Conservation (phyloP, 1,284 basidiomycete genomes). For the Ceratobasidium sp. region DNA sequence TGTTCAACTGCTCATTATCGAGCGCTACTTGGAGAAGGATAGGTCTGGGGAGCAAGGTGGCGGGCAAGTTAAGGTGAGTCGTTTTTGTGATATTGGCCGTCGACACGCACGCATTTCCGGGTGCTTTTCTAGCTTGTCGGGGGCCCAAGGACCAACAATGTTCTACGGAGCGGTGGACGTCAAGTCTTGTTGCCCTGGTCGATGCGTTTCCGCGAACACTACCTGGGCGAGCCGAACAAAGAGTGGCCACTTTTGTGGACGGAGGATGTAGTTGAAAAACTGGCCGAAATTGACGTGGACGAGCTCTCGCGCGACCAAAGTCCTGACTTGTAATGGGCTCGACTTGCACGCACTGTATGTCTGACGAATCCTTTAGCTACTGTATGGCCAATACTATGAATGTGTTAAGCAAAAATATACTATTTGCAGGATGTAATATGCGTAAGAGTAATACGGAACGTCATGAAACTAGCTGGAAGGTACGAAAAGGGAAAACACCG, state of each 20-base stretch:
- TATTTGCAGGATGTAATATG: conserved; percentile 45
- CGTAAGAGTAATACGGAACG: conserved; percentile 23
- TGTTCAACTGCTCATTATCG: conserved; percentile 25
- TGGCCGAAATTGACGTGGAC: conserved; percentile 4
- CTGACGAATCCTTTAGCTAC: neutral
- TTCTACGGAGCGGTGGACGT: neutral
- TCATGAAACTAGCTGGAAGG: conserved; percentile 42
- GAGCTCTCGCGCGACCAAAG: neutral
- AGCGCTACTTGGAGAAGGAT: conserved; percentile 26
- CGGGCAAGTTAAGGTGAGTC: conserved; percentile 27
- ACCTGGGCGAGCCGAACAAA: neutral
- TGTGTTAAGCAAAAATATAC: conserved; percentile 31
- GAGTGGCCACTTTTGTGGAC: conserved; percentile 33
- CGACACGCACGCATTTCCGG: neutral
- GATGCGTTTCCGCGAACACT: conserved; percentile 23
- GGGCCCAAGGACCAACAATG: conserved; percentile 7
- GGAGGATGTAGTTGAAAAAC: neutral
- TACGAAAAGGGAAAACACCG: conserved; percentile 39
- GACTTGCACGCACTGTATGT: neutral
- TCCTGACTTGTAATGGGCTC: conserved; percentile 14
- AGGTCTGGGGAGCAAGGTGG: conserved; percentile 27
- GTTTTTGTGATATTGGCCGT: neutral
- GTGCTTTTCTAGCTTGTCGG: neutral
- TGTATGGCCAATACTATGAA: neutral
- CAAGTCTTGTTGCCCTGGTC: conserved; percentile 31